Percentiles rank a stretch among this genome's conserved stretches.
Conservation (phyloP, 2,329 filamentous ascomycete species). For the Ophiostoma novo-ulmi region DNA sequence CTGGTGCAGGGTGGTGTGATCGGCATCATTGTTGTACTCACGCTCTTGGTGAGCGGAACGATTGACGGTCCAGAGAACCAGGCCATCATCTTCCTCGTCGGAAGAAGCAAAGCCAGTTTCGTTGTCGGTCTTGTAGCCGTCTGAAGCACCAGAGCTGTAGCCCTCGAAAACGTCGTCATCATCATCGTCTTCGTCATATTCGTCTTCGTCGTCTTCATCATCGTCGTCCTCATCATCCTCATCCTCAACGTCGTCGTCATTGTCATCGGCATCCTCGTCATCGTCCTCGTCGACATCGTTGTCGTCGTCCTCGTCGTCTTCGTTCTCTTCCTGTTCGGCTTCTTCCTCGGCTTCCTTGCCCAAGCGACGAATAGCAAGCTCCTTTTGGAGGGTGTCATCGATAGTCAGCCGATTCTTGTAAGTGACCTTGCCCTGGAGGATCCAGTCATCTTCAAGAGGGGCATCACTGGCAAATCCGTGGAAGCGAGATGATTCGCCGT, state of each 20-base stretch:
- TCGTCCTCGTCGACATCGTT: slow-evolving; percentile 47
- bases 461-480: slow-evolving; percentile 87
- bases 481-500: slow-evolving; percentile 60
- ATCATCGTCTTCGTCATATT: slow-evolving; percentile 34
- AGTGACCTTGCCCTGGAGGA: slow-evolving; percentile 61
- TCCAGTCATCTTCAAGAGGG: slow-evolving; percentile 85
- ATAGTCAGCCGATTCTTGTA: slow-evolving; percentile 65
- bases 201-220: slow-evolving; percentile 44
- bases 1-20: slow-evolving; percentile 38
- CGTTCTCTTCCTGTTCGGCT: slow-evolving; percentile 52
- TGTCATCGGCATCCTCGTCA: slow-evolving; percentile 47
- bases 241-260: slow-evolving; percentile 47
- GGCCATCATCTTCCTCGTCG: slow-evolving; percentile 66
- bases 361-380: slow-evolving; percentile 79
- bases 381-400: slow-evolving; percentile 81
- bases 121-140: slow-evolving; percentile 71
- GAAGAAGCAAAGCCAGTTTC: slow-evolving; percentile 64
- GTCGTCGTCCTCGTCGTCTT: slow-evolving; percentile 32
- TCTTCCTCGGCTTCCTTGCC: slow-evolving; percentile 90
- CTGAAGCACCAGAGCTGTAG: slow-evolving; percentile 50
- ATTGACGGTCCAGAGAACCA: slow-evolving; percentile 52
- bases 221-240: slow-evolving; percentile 47
- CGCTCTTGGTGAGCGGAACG: slow-evolving; percentile 28
- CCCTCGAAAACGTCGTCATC: slow-evolving; percentile 49
- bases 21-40: slow-evolving; percentile 26